Base-by-base conservation (phyloP, 192 early-diverging fungal species). In the Diversispora eburnea region DNA sequence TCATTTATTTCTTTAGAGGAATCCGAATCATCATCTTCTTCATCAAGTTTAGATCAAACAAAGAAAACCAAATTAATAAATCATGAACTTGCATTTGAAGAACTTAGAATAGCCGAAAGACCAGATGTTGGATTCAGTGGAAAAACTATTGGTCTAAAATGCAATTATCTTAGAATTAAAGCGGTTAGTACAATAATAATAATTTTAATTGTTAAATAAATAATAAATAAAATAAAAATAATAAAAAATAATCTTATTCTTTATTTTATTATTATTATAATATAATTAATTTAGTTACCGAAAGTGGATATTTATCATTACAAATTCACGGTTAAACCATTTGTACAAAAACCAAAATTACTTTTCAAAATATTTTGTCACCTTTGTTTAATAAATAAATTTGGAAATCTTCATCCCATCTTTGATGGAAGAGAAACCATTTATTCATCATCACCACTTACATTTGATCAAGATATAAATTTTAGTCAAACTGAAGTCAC, bases 41-140 rank as follows among this genome's bases (percentile, higher is more conserved):
- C 25, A 33, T 33, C 25, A 33, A 33, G 25, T 33, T 33, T 33
- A 33, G 25, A 33, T 33, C 25, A 33, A 33, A 33, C 25, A 33
- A 33, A 33, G 25, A 33, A 33, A 33, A 33, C 25, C 25, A 33
- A 33, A 33, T 33, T 33, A 2, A 33, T 33, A 33, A 15, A 56
- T 56, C 20, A 19, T 56, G 20, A 56, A 56, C 55, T 56, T 19
- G 20, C 55, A 20, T 56, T 19, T 20, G 8, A 15, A 20, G 55
- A 56, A 20, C 15, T 56, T 19, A 17, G 20, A 56, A 19, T 56
- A 15, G 55, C 55, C 8, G 55, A 56, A 56, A 56, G 55, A 56
- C 55, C 55, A 19, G 55, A 56, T 20, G 55, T 56, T 56, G 55
- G 55, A 20, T 56, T 56, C 17, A 15, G 55, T 56, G 55, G 55